phyloP scores from a whole-genome alignment of 352 stramenopile species.

The Pythium aristosporum region DNA sequence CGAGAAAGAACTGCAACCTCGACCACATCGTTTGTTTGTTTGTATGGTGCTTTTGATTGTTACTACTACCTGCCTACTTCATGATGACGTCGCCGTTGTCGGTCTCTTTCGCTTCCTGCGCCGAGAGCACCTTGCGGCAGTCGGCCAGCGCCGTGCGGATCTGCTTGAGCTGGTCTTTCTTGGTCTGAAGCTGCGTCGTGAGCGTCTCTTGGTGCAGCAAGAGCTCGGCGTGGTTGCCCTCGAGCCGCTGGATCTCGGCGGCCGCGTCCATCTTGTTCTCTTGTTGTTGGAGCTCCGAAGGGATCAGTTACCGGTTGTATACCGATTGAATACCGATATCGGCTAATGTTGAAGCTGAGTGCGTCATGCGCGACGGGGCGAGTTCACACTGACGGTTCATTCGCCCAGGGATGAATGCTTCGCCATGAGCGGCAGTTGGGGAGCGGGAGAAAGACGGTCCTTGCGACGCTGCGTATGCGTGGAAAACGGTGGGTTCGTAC shows the following conservation, averaged over 20 bases:
- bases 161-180: conserved; percentile 42
- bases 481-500: not conserved
- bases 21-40: not conserved
- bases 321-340: conserved; percentile 18
- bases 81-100: not conserved
- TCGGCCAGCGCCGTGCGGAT: conserved; percentile 41
- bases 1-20: not conserved
- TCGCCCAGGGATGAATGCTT: no score
- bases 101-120: conserved; percentile 3
- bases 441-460: not conserved
- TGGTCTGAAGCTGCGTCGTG: conserved; percentile 40
- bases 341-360: conserved; percentile 6
- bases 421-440: conserved; percentile 6
- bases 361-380: conserved; percentile 3
- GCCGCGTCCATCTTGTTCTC: conserved; percentile 17
- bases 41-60: no score
- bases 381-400: no score
- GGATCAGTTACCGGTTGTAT: not conserved
- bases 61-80: no score
- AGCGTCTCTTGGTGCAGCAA: conserved; percentile 57
- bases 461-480: conserved; percentile 3
- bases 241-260: conserved; percentile 50
- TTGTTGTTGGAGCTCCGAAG: not conserved
- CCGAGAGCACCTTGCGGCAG: conserved; percentile 20
- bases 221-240: conserved; percentile 62